Evolutionary conservation across 495 filamentous ascomycete genomes (phyloP).

Genomic region (Gamarada debralockiae): DNA sequence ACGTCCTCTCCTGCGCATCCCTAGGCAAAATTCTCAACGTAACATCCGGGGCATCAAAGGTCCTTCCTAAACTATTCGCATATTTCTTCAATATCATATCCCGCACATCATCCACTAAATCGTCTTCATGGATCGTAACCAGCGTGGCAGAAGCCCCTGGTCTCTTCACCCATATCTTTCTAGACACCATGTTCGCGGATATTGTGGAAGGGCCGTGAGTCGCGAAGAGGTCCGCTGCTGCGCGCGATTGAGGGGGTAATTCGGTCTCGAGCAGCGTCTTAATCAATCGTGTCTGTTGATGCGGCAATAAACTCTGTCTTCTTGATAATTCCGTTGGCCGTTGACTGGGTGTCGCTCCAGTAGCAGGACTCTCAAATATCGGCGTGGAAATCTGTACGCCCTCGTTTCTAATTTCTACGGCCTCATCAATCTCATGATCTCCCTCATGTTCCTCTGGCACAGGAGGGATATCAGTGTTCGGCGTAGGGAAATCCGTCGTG

Average conservation of each 20-base stretch:
- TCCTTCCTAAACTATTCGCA: constrained; percentile 82
- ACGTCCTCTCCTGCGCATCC: constrained; percentile 57
- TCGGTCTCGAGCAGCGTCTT: constrained; percentile 39
- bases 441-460: constrained; percentile 8
- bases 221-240: background rate
- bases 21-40: constrained; percentile 55
- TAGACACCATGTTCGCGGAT: constrained; percentile 31
- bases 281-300: constrained; percentile 42
- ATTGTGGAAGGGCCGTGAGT: constrained; percentile 31
- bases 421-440: background rate
- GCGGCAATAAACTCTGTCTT: constrained; percentile 42
- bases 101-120: constrained; percentile 90
- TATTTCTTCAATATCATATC: constrained; percentile 93
- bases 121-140: constrained; percentile 80
- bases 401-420: background rate
- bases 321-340: constrained; percentile 13
- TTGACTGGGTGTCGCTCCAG: background rate
- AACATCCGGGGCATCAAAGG: constrained; percentile 86
- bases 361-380: background rate
- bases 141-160: constrained; percentile 80
- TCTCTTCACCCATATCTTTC: constrained; percentile 94
- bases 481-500: constrained; percentile 23
- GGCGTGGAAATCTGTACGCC: background rate
- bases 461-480: constrained; percentile 21
- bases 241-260: background rate